These are phyloP conservation scores for Pharus latifolius DNA, from an alignment of 176 grass and related monocot species.

Conservation along the genomic window DNA sequence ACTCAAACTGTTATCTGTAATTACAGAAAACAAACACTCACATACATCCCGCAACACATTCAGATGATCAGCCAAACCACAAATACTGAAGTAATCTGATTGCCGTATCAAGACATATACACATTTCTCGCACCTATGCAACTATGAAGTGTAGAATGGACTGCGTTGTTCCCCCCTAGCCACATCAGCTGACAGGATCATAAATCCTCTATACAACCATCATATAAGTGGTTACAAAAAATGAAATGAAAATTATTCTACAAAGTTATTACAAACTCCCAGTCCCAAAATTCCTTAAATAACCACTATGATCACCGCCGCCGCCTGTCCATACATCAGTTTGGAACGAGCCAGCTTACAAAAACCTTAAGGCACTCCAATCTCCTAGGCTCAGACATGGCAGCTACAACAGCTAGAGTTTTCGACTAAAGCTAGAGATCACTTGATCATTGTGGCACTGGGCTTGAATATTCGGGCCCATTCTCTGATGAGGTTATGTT, in stretches of 20 bases:
- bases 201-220: slow-evolving; percentile 36
- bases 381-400: slow-evolving; percentile 10
- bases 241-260: slow-evolving; percentile 22
- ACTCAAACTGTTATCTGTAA: not conserved
- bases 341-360: slow-evolving; percentile 23
- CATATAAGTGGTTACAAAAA: slow-evolving; percentile 30
- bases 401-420: slow-evolving; percentile 11
- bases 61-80: not conserved
- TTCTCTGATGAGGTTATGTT: slow-evolving; percentile 41
- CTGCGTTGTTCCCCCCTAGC: not conserved
- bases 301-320: not conserved
- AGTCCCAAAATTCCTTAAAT: slow-evolving; percentile 23
- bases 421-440: slow-evolving; percentile 12
- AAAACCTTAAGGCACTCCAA: slow-evolving; percentile 21
- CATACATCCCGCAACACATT: not conserved
- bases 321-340: not conserved
- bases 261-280: slow-evolving; percentile 28
- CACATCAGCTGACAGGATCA: not conserved
- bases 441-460: slow-evolving; percentile 36
- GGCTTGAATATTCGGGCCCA: slow-evolving; percentile 57
- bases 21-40: not conserved
- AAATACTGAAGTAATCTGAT: not conserved
- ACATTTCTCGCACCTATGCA: not conserved
- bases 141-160: not conserved
- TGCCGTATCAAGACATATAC: slow-evolving; percentile 8